Conservation (phyloP, 2,329 filamentous ascomycete species). For the Neurospora sp. region DNA sequence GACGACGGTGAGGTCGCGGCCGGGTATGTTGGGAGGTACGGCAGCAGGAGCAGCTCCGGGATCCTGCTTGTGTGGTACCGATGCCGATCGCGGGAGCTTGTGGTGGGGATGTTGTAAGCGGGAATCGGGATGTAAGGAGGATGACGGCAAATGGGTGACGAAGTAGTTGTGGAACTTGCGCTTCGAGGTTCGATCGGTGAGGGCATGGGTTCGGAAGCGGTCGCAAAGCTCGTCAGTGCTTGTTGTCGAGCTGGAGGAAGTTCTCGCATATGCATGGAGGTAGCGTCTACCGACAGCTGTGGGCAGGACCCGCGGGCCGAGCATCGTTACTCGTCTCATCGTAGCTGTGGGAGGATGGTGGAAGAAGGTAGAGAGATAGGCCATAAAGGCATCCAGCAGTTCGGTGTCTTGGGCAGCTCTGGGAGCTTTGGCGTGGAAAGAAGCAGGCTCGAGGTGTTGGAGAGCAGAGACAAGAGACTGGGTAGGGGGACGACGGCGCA, state of each 20-base stretch:
- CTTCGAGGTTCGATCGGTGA: constrained; percentile 17
- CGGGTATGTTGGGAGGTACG: constrained; percentile 48
- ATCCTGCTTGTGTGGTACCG: constrained; percentile 60
- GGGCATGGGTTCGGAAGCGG: constrained; percentile 1
- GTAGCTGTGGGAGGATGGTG: constrained; percentile 17
- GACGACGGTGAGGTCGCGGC: constrained; percentile 80
- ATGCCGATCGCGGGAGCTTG: constrained; percentile 77
- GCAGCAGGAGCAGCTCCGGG: constrained; percentile 46
- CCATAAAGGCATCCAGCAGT: constrained; percentile 20
- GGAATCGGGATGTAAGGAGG: constrained; percentile 83
- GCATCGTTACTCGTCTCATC: constrained; percentile 6
- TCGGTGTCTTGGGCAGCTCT: constrained; percentile 1
- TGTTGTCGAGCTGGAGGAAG: constrained; percentile 1
- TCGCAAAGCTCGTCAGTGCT: background rate
- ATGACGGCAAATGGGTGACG: constrained; percentile 88
- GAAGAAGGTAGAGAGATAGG: constrained; percentile 20
- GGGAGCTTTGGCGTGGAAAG: background rate
- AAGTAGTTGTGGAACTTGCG: constrained; percentile 89
- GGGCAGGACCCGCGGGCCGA: constrained; percentile 8
- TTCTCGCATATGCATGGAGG: constrained; percentile 3
- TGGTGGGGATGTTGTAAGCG: constrained; percentile 57
- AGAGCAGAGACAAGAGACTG: background rate
- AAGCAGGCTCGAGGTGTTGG: background rate
- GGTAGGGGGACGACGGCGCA: constrained; percentile 6
- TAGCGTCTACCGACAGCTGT: constrained; percentile 7